Conservation (phyloP, 148 eudicot genomes). For the Silene latifolia region DNA sequence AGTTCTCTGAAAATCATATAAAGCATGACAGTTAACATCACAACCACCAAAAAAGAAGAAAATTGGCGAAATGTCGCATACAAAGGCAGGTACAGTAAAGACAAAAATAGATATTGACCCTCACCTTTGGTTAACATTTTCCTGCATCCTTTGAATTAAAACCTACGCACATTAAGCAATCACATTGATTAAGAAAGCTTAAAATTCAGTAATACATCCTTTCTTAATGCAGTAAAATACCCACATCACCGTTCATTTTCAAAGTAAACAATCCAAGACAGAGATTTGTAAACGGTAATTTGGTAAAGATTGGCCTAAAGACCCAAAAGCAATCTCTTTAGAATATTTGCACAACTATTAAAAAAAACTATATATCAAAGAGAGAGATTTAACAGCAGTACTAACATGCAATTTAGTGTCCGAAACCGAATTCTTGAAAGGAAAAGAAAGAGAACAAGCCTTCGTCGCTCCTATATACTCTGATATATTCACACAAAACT, state of each 20-base stretch:
- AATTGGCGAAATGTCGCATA: slow-evolving; percentile 8
- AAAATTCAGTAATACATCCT: neutral
- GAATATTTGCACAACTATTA: neutral
- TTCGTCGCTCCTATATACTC: slow-evolving; percentile 60
- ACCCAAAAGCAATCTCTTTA: neutral
- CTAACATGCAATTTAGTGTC: slow-evolving; percentile 79
- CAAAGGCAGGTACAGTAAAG: neutral
- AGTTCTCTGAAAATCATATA: slow-evolving; percentile 44
- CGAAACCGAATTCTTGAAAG: slow-evolving; percentile 61
- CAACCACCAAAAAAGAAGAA: neutral
- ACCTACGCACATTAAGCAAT: slow-evolving; percentile 46
- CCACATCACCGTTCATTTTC: slow-evolving; percentile 7
- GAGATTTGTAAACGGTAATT: slow-evolving; percentile 10
- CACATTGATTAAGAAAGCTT: slow-evolving; percentile 18
- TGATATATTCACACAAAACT: slow-evolving; percentile 82
- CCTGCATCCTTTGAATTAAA: slow-evolving; percentile 73
- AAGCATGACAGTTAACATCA: neutral
- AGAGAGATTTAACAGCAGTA: neutral
- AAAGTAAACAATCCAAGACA: slow-evolving; percentile 1
- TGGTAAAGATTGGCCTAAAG: neutral
- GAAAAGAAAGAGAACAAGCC: slow-evolving; percentile 67
- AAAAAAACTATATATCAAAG: neutral
- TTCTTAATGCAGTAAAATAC: neutral
- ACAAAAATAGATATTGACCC: neutral
- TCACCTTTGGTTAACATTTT: slow-evolving; percentile 71